These are phyloP conservation scores for Phaeosphaeriaceae sp. DNA, from an alignment of 2,329 filamentous ascomycete species.

Conservation along the genomic window DNA sequence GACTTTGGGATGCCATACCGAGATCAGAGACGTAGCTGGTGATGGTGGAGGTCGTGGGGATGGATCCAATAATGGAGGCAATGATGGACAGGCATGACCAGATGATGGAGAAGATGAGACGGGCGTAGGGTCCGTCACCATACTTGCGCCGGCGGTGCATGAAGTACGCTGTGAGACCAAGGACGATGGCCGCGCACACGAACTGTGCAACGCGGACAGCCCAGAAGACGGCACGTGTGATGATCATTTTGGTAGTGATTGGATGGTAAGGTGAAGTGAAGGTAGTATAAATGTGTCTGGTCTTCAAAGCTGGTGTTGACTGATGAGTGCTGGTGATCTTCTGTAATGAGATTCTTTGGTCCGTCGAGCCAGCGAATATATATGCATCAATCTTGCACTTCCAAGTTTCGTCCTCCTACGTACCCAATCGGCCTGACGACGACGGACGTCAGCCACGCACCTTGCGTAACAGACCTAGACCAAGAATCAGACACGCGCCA, in stretches of 20 bases:
- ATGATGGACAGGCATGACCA: conserved; percentile 73
- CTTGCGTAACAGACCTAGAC: conserved; percentile 14
- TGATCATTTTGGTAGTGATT: conserved; percentile 28
- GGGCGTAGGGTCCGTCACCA: conserved; percentile 63
- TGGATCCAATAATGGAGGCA: conserved; percentile 73
- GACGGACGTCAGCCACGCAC: conserved; percentile 20
- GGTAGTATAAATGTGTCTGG: neutral
- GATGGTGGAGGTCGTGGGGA: conserved; percentile 73
- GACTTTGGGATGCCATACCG: conserved; percentile 8
- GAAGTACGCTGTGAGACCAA: conserved; percentile 33
- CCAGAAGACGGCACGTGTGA: conserved; percentile 61
- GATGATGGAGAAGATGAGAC: conserved; percentile 78
- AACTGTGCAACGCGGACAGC: conserved; percentile 69
- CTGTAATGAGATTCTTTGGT: neutral
- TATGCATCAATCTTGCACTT: neutral
- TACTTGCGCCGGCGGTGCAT: conserved; percentile 37
- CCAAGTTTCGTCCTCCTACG: neutral
- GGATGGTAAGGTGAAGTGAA: neutral
- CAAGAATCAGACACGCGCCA: conserved; percentile 1
- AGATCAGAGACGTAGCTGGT: conserved; percentile 75
- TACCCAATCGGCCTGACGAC: neutral
- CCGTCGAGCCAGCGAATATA: neutral
- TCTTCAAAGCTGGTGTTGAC: neutral
- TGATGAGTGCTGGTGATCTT: neutral
- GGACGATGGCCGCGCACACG: conserved; percentile 70